A percentile compares a stretch with the other conserved stretches of the same genome.
Conservation (phyloP, 208 protist genomes). For the Paratrypanosoma confusum region DNA sequence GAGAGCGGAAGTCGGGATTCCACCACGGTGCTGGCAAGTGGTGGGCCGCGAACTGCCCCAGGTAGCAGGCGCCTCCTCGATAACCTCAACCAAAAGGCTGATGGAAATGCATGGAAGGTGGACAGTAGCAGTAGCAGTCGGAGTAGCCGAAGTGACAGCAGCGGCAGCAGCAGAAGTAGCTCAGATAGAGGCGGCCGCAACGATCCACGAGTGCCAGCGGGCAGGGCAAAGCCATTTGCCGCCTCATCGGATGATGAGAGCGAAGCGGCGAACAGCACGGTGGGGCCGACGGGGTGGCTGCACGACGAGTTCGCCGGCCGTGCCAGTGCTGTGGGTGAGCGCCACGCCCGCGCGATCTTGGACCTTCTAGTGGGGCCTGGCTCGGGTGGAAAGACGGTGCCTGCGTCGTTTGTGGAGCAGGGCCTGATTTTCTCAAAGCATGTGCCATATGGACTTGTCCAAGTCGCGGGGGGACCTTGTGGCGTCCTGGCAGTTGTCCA, state of each 20-base stretch:
- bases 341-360: constrained; percentile 25
- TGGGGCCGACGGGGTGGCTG: too few relatives aligned
- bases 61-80: too few relatives aligned
- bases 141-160: constrained; percentile 3
- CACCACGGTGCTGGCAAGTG: too few relatives aligned
- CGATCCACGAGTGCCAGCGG: too few relatives aligned
- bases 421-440: constrained; percentile 57
- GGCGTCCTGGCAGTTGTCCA: constrained; percentile 58
- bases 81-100: too few relatives aligned
- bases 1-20: too few relatives aligned
- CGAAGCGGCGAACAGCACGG: too few relatives aligned
- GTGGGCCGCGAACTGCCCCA: too few relatives aligned
- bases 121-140: constrained; percentile 1
- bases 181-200: background rate
- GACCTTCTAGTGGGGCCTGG: constrained; percentile 30
- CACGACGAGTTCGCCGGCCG: background rate
- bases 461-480: constrained; percentile 43
- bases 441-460: constrained; percentile 52
- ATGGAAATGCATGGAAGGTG: background rate
- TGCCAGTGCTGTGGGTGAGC: constrained; percentile 8
- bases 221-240: too few relatives aligned
- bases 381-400: too few relatives aligned
- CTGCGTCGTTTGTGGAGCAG: constrained; percentile 37
- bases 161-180: constrained; percentile 1
- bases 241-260: too few relatives aligned